Base-by-base conservation (phyloP, 129 eudicot genomes). In the Erigeron canadensis region DNA sequence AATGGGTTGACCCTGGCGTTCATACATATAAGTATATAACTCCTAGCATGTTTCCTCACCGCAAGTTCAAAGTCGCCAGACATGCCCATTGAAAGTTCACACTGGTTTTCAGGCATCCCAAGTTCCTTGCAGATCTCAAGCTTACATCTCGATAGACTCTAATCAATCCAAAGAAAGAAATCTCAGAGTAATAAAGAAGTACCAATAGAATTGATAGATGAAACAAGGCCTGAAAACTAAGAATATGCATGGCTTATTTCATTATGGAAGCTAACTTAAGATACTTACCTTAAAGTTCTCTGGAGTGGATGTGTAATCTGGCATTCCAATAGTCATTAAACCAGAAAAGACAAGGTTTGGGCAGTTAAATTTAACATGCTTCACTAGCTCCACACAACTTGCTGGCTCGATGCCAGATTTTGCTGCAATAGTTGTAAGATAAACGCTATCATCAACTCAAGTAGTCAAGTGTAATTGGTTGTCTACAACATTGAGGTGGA, bases 51-150 rank as follows among this genome's bases (percentile, higher is more conserved):
- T 6, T 8, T 34, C 28, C 87, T 80, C 76, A 94, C 97, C 70
- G 97, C 98, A 77, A 78, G 93, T 74, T 94, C 98, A 73, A 87
- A 94, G 85, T 94, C 98, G 19, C 89, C 88, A 77, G 98, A 94
- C 98, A 94, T 94, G 83, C 98, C 98, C 98, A 94, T 94, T 70
- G 98, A 94, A 72, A 89, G 72, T 83, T 94, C 89, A 76, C 96
- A 89, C 76, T 82, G 86, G 8, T 86, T 76, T 73, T 85, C 88
- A 18, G 74, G 67, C 71, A 89, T 84, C 40, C 84, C 98, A 42
- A 94, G 88, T 51, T 85, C 95, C 82, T 83, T 86, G 86, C 96
- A 87, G 63, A 89, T 82, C 76, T 94, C 89, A 50, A 28, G 65
- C 80, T 90, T 84, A 78, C 97, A 94, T 74, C 86, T 90, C 5